Evolutionary conservation across 768 basidiomycete species (phyloP), one percentile per base, ranked within the genome.

Genomic region (Lactarius hengduanensis): DNA sequence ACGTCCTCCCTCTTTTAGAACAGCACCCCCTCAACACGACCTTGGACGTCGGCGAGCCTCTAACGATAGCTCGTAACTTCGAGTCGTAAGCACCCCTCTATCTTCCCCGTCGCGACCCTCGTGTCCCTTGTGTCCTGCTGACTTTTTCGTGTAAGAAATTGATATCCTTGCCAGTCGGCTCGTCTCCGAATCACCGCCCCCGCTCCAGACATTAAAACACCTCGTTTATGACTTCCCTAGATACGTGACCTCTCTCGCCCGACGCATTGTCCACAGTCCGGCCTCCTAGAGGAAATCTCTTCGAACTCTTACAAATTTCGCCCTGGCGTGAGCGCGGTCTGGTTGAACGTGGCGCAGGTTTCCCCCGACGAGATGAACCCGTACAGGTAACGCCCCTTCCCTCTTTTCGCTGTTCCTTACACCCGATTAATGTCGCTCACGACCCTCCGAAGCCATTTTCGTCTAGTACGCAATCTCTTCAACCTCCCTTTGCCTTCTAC

Each of bases 141-240:
- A 34, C 59, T 34, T 3, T 1, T 5, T 34, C 26, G 20, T 22
- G 26, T 20, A 71, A 86, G 86, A 80, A 36, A 83, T 98, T 55
- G 92, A 92, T 9, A 70, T 85, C 7, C 85, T 92, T 76, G 85
- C 92, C 2, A 78, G 86, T 3, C 90, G 94, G 68, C 84, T 97
- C 53, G 83, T 98, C 63, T 79, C 83, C 41, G 77, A 85, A 34
- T 87, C 92, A 1, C 67, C 67, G 7, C 72, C 81, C 15, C 83
- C 84, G 3, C 79, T 92, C 26, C 70, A 75, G 13, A 82, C 84
- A 0, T 81, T 97, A 41, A 83, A 80, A 56, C 81, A 85, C 16
- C 83, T 98, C 26, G 82, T 91, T 2, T 91, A 95, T 72, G 89
- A 96, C 76, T 96, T 98, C 77, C 96, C 96, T 0, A 89, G 85